Conservation (phyloP, 352 stramenopile genomes). For the Thalassiosira livingstoniorum region DNA sequence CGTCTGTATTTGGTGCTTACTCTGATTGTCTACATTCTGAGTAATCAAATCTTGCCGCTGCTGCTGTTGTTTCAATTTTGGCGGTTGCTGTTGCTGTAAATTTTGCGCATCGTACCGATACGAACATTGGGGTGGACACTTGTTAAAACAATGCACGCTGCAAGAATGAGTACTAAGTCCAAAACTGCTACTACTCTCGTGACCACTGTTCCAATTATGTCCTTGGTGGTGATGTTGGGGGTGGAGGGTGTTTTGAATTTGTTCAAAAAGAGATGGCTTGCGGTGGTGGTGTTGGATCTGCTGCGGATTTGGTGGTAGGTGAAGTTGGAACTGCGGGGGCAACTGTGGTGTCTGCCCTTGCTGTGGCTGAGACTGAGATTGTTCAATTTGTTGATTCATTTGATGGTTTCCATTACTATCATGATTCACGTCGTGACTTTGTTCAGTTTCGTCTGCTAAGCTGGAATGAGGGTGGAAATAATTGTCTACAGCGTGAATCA, state of each 20-base stretch:
- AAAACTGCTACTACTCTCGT: neutral
- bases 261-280: neutral
- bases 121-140: neutral
- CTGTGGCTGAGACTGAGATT: no score
- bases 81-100: slow-evolving; percentile 3
- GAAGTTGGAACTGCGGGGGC: no score
- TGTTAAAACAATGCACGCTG: neutral
- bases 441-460: neutral
- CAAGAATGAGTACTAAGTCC: slow-evolving; percentile 10
- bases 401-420: neutral
- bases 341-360: no score
- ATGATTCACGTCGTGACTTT: neutral
- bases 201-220: slow-evolving; percentile 18
- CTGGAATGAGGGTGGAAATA: no score
- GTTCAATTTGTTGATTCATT: neutral
- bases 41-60: no score
- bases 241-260: slow-evolving; percentile 1
- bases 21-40: no score
- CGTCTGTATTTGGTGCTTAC: no score
- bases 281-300: slow-evolving; percentile 6
- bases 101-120: neutral
- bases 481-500: neutral
- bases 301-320: no score
- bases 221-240: slow-evolving; percentile 33
- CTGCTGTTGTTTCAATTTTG: neutral